Base-by-base conservation (phyloP, 768 basidiomycete species). In the Arthromyces matolae region DNA sequence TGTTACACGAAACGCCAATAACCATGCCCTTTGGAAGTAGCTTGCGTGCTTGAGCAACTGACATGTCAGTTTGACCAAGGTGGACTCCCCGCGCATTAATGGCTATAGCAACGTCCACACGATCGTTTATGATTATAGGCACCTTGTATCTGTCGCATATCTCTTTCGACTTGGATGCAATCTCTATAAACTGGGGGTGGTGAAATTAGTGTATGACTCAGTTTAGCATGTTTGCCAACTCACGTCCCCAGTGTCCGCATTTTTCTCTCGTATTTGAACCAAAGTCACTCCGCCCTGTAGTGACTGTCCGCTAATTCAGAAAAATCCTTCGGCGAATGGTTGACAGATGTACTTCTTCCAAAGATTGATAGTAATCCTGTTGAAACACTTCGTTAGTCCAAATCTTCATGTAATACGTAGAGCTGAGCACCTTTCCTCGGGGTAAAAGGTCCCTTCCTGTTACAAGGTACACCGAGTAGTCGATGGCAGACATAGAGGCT, bases 241-340 rank as follows among this genome's bases (percentile, higher is more conserved):
- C 39, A 87, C 91, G 67, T 93, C 88, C 19, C 77, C 76, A 0
- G 92, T 94, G 51, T 93, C 91, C 0, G 77, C 66, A 9, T 79
- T 65, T 65, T 97, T 97, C 66, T 97, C 94, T 29, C 93, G 77
- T 14, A 95, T 73, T 65, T 96, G 94, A 4, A 96, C 90, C 38
- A 94, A 60, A 1, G 91, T 93, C 1, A 95, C 92, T 2, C 93
- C 93, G 8, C 93, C 93, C 60, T 80, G 70, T 13, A 95, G 70
- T 2, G 92, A 76, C 90, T 93, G 51, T 19, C 52, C 24, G 53
- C 18, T n/a, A n/a, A 22, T 29, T 43, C 31, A 42, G 36, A 25
- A 31, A 27, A 16, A 23, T 14, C 23, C 32, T 20, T 16, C 42
- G 27, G 22, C 46, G 9, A 25, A 50, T 18, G 55, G 35, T 44